Conservation (phyloP, 2,329 filamentous ascomycete genomes). For the Beauveria asiatica region DNA sequence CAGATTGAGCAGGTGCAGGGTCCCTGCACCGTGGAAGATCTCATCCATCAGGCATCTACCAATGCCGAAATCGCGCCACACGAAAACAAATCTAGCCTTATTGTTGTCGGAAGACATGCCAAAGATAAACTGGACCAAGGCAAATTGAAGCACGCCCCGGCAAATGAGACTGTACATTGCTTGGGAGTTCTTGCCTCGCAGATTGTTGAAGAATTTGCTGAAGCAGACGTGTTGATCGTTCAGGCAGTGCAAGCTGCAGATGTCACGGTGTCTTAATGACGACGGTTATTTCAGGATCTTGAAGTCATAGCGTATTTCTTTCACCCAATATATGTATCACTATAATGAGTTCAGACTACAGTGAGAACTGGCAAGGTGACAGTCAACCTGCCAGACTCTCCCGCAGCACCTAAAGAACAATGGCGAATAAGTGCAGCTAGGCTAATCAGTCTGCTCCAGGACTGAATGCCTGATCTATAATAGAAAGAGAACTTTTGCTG, state of each 20-base stretch:
- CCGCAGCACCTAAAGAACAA: constrained; percentile 29
- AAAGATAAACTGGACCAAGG: constrained; percentile 15
- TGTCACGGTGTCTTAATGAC: neutral
- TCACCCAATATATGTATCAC: too few species aligned
- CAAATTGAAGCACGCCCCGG: constrained; percentile 13
- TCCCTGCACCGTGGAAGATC: constrained; percentile 16
- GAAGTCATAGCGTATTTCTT: neutral
- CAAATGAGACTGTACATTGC: constrained; percentile 17
- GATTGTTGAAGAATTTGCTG: constrained; percentile 17
- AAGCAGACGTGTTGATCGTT: constrained; percentile 20
- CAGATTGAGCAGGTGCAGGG: constrained; percentile 15
- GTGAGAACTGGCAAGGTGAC: constrained; percentile 28
- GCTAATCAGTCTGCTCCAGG: neutral
- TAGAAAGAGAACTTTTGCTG: too few species aligned
- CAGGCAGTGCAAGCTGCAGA: constrained; percentile 11
- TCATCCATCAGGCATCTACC: constrained; percentile 16
- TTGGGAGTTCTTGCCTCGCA: constrained; percentile 17
- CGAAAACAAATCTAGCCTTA: constrained; percentile 14
- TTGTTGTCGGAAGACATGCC: constrained; percentile 18
- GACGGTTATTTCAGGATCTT: neutral
- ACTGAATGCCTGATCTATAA: neutral
- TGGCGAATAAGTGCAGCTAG: constrained; percentile 11
- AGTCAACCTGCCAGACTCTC: constrained; percentile 33
- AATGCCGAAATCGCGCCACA: neutral
- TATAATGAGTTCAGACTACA: constrained; percentile 14